phyloP scores from a whole-genome alignment of 345 rosid genomes.

The thale cress (Arabidopsis thaliana) region TAIR10.1 NC_003070.9:1407001-1407500 shows the following conservation, averaged over 20 bases:
- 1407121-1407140: slow-evolving; percentile 72
- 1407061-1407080: slow-evolving; percentile 93
- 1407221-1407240: slow-evolving; percentile 14
- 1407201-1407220: not conserved
- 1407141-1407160: slow-evolving; percentile 90
- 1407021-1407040: slow-evolving; percentile 21
- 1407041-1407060: slow-evolving; percentile 48
- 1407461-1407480: slow-evolving; percentile 18
- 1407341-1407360: slow-evolving; percentile 11
- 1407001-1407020: not conserved
- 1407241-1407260: not conserved
- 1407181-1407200: slow-evolving; percentile 52
- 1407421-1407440: slow-evolving; percentile 25
- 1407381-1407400: slow-evolving; percentile 5
- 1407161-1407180: slow-evolving; percentile 87
- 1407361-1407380: slow-evolving; percentile 8
- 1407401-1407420: not conserved
- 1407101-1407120: slow-evolving; percentile 73
- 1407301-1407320: not conserved
- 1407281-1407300: not conserved
- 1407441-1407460: not conserved
- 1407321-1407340: slow-evolving; percentile 19
- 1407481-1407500: slow-evolving; percentile 11
- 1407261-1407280: not conserved
- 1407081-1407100: slow-evolving; percentile 97